A percentile compares a stretch with the other conserved stretches of the same genome.
phyloP scores from a whole-genome alignment of 2,329 filamentous ascomycete species.

The Colletotrichum musicola region DNA sequence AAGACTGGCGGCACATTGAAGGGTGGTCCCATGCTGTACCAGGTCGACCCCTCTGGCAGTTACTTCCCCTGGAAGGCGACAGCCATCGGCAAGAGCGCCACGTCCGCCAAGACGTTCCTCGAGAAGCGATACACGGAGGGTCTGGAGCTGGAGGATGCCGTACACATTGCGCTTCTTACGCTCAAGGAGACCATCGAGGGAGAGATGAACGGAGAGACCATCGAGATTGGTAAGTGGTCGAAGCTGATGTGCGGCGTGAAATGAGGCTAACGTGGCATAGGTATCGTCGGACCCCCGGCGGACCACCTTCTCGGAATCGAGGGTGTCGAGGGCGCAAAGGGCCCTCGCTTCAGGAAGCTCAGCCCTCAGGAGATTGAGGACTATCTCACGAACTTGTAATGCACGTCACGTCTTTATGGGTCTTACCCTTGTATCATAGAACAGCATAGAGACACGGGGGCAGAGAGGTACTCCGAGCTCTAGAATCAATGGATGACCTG shows the following conservation, averaged over 20 bases:
- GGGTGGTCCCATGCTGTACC: conserved; percentile 96
- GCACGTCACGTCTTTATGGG: conserved; percentile 41
- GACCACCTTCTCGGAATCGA: conserved; percentile 93
- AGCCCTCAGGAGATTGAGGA: conserved; percentile 99
- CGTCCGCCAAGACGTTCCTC: conserved; percentile 97
- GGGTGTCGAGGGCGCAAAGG: conserved; percentile 85
- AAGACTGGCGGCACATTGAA: conserved; percentile 97
- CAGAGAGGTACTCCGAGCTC: conserved; percentile 31
- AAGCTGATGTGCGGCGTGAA: neutral
- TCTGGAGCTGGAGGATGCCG: conserved; percentile 95
- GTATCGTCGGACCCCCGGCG: conserved; percentile 94
- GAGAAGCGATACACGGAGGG: conserved; percentile 99
- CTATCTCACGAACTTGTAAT: conserved; percentile 97
- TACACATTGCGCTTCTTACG: conserved; percentile 96
- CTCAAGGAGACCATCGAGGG: conserved; percentile 99
- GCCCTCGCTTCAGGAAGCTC: conserved; percentile 92
- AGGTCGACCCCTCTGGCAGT: conserved; percentile 98
- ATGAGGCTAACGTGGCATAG: conserved; percentile 56
- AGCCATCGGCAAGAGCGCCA: conserved; percentile 98
- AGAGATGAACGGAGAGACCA: conserved; percentile 98
- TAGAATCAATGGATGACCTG: conserved; percentile 39
- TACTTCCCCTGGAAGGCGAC: conserved; percentile 99
- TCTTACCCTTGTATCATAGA: conserved; percentile 55
- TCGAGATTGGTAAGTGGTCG: conserved; percentile 85
- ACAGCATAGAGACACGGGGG: conserved; percentile 39